A percentile compares a stretch with the other conserved stretches of the same genome.
phyloP scores from a whole-genome alignment of 228 moss, liverwort and hornwort genomes.

The Sphagnum fallax region DNA sequence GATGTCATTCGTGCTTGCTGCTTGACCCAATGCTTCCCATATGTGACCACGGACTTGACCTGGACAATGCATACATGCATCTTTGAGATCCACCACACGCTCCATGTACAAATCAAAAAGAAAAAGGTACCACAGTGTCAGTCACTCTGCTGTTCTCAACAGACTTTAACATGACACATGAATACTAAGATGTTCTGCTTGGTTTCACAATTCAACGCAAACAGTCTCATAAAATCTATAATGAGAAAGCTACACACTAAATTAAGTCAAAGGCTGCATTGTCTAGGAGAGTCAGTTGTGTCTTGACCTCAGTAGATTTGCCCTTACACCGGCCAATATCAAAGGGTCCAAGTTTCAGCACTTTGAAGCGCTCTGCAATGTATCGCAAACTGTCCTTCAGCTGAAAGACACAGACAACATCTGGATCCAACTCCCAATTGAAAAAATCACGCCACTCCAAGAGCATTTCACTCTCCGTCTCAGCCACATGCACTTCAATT shows the following conservation, averaged over 20 bases:
- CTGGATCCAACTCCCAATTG: slow-evolving; percentile 51
- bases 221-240: no score
- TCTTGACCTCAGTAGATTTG: slow-evolving; percentile 38
- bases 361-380: slow-evolving; percentile 45
- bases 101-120: no score
- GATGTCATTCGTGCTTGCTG: slow-evolving; percentile 60
- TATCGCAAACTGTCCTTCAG: slow-evolving; percentile 60
- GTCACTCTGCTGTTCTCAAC: no score
- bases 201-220: no score
- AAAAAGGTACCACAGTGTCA: no score
- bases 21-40: slow-evolving; percentile 63
- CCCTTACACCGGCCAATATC: slow-evolving; percentile 53
- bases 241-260: no score
- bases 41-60: slow-evolving; percentile 62
- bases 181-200: no score
- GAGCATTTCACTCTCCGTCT: slow-evolving; percentile 40
- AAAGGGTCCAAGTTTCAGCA: slow-evolving; percentile 47
- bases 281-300: neutral
- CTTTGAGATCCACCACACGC: no score
- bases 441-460: slow-evolving; percentile 48
- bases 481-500: slow-evolving; percentile 37
- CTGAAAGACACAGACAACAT: slow-evolving; percentile 56
- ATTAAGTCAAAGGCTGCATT: neutral
- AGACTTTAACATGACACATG: no score
- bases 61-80: slow-evolving; percentile 13